A percentile compares a stretch with the other conserved stretches of the same genome.
Conservation (phyloP, 805 yeast species). For the Diddensiella transvaalensis region DNA sequence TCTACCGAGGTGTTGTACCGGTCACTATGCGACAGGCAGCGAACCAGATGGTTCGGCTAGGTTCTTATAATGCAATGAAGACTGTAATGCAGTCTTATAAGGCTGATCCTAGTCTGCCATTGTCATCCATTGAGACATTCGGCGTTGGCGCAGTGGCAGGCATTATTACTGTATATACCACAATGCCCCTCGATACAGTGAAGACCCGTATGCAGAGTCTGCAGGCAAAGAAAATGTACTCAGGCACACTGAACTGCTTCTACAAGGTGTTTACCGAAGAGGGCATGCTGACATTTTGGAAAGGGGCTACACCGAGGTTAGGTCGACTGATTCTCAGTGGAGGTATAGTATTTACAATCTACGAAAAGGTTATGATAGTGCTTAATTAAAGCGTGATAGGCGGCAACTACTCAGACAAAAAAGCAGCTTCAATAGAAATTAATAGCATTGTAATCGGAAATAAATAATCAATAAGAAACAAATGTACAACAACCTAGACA, state of each 20-base stretch:
- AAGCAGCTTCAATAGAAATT: too few relatives aligned
- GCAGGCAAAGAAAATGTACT: constrained; percentile 66
- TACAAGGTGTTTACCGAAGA: constrained; percentile 75
- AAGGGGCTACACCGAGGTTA: constrained; percentile 95
- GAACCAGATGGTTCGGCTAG: constrained; percentile 90
- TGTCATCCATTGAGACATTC: constrained; percentile 77
- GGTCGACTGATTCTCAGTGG: constrained; percentile 92
- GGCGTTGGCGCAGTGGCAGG: constrained; percentile 90
- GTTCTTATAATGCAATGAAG: constrained; percentile 87
- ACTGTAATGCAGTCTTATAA: constrained; percentile 68
- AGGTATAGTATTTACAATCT: constrained; percentile 94
- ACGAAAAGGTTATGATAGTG: constrained; percentile 79
- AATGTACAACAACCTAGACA: constrained; percentile 4
- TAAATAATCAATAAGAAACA: constrained; percentile 1
- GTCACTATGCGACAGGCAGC: constrained; percentile 95
- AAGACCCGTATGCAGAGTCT: constrained; percentile 96
- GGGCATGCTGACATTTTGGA: constrained; percentile 91
- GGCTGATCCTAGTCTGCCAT: constrained; percentile 66
- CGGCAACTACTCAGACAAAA: too few relatives aligned
- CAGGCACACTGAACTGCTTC: constrained; percentile 79
- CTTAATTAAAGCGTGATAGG: constrained; percentile 1
- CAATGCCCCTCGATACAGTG: constrained; percentile 95
- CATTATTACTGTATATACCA: constrained; percentile 80
- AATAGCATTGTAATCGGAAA: background rate
- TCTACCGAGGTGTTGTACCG: constrained; percentile 87